Percentiles rank a stretch among this genome's conserved stretches.
phyloP scores from a whole-genome alignment of 2,329 filamentous ascomycete species.

The Phialophora chinensis region DNA sequence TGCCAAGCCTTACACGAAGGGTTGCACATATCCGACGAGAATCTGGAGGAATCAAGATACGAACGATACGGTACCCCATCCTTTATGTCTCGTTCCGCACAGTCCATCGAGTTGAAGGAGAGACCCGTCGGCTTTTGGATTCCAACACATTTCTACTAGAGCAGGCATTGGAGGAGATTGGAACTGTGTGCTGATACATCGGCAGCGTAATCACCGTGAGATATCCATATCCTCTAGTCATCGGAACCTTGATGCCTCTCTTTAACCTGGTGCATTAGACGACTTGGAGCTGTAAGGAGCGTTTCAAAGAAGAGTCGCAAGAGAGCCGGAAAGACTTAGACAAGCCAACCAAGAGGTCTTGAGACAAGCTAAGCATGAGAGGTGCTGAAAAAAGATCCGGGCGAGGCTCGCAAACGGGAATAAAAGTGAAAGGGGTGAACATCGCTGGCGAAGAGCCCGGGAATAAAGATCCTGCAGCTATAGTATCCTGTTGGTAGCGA shows the following conservation, averaged over 20 bases:
- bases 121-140: no score
- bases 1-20: neutral
- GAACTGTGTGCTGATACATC: neutral
- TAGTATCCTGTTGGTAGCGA: neutral
- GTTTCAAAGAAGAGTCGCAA: neutral
- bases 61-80: neutral
- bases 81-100: no score
- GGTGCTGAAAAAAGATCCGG: neutral
- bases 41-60: neutral
- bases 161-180: neutral
- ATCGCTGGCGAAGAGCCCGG: neutral
- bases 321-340: neutral
- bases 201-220: no score
- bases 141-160: neutral
- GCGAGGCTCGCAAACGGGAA: neutral
- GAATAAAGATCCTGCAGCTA: neutral
- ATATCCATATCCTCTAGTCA: no score
- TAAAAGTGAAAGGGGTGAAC: neutral
- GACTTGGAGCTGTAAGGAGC: neutral
- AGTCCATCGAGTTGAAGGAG: no score
- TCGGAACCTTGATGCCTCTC: no score
- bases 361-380: neutral
- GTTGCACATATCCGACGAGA: neutral
- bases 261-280: neutral
- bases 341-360: neutral